These are phyloP conservation scores for Rubroboletus pulcherrimus DNA, from an alignment of 768 basidiomycete species.

Conservation along the genomic window DNA sequence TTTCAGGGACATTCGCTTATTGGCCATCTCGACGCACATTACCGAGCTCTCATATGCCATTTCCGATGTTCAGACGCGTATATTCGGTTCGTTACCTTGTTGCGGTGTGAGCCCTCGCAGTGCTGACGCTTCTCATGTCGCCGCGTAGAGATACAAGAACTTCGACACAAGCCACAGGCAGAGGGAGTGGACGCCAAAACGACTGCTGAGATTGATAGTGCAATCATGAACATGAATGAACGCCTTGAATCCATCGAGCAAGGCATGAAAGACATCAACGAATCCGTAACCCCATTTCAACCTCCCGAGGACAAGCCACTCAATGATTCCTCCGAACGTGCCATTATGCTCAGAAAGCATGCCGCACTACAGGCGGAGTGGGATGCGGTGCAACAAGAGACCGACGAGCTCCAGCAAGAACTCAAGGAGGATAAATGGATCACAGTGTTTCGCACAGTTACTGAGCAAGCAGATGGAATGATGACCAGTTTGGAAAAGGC, in stretches of 20 bases:
- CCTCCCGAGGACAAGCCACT: slow-evolving; percentile 45
- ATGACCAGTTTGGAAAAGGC: slow-evolving; percentile 95
- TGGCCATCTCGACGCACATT: slow-evolving; percentile 80
- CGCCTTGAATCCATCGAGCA: slow-evolving; percentile 68
- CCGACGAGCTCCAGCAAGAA: slow-evolving; percentile 81
- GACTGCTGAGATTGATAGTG: slow-evolving; percentile 74
- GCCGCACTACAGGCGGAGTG: slow-evolving; percentile 71
- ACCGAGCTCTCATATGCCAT: slow-evolving; percentile 84
- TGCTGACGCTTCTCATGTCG: slow-evolving; percentile 10
- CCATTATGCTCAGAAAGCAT: slow-evolving; percentile 66
- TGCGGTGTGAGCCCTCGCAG: not conserved
- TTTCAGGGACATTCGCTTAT: slow-evolving; percentile 65
- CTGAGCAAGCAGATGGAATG: slow-evolving; percentile 96
- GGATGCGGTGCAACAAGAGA: slow-evolving; percentile 77
- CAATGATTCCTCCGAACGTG: slow-evolving; percentile 38
- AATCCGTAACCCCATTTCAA: slow-evolving; percentile 59
- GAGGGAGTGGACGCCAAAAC: slow-evolving; percentile 50
- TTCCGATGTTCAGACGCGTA: slow-evolving; percentile 87
- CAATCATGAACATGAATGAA: slow-evolving; percentile 76
- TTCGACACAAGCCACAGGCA: slow-evolving; percentile 81
- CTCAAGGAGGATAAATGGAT: slow-evolving; percentile 97
- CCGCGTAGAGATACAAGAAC: slow-evolving; percentile 79
- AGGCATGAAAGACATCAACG: slow-evolving; percentile 66
- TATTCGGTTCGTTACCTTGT: slow-evolving; percentile 59
- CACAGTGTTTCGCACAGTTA: slow-evolving; percentile 88